Evolutionary conservation across 768 basidiomycete genomes (phyloP).

Genomic region (Suillus cothurnatus): DNA sequence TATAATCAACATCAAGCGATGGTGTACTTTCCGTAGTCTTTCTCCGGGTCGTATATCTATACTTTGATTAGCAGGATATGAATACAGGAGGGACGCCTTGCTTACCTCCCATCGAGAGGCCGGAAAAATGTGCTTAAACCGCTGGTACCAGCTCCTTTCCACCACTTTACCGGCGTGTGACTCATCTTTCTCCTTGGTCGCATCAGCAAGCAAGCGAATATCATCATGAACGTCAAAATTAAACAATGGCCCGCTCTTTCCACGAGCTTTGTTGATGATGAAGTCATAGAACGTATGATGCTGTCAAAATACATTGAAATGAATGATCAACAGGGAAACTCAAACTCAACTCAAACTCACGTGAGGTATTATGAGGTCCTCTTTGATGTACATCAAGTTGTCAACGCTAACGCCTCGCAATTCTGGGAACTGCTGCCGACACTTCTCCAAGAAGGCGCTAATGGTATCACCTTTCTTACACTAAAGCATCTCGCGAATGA

Average conservation of each 20-base stretch:
- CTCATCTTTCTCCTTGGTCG: slow-evolving; percentile 96
- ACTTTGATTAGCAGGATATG: slow-evolving; percentile 8
- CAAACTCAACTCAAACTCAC: slow-evolving; percentile 45
- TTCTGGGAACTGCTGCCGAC: slow-evolving; percentile 90
- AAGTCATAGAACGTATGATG: slow-evolving; percentile 99
- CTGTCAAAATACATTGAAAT: slow-evolving; percentile 41
- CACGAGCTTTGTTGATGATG: slow-evolving; percentile 96
- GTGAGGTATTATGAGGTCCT: slow-evolving; percentile 97
- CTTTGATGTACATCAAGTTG: slow-evolving; percentile 99
- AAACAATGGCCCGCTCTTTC: slow-evolving; percentile 97
- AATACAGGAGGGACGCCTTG: neutral
- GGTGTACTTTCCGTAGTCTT: slow-evolving; percentile 91
- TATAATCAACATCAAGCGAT: slow-evolving; percentile 47
- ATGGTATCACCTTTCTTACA: slow-evolving; percentile 97
- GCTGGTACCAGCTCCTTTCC: slow-evolving; percentile 92
- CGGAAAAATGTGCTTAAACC: slow-evolving; percentile 98
- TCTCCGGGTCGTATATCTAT: slow-evolving; percentile 92
- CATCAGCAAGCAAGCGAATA: slow-evolving; percentile 90
- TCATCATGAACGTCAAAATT: slow-evolving; percentile 99
- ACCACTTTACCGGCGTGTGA: slow-evolving; percentile 99
- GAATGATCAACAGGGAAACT: neutral
- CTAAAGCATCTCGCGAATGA: slow-evolving; percentile 42
- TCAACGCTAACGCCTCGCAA: slow-evolving; percentile 88
- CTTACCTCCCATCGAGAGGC: slow-evolving; percentile 94
- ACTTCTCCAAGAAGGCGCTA: slow-evolving; percentile 87